Percentiles rank a stretch among this genome's conserved stretches.
These are phyloP conservation scores for Tuber brumale DNA, from an alignment of 495 filamentous ascomycete genomes.

Conservation along the genomic window DNA sequence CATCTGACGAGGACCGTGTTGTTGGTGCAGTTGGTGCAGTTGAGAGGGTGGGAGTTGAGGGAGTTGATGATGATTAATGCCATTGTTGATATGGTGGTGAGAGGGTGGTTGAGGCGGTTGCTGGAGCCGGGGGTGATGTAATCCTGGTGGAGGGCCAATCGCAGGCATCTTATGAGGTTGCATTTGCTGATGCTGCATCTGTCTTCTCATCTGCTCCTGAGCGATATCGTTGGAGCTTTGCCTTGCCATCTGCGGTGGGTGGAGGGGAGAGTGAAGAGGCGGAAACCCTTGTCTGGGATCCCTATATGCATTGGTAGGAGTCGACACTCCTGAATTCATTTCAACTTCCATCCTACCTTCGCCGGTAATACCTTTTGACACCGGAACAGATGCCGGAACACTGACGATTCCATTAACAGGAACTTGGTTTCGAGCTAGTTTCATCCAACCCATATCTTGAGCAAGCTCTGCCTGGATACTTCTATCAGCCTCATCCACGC, in stretches of 20 bases:
- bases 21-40: slow-evolving; percentile 9
- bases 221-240: slow-evolving; percentile 37
- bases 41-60: slow-evolving; percentile 23
- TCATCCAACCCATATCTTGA: slow-evolving; percentile 42
- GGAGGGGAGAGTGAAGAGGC: not conserved
- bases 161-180: slow-evolving; percentile 27
- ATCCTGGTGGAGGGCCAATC: slow-evolving; percentile 34
- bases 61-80: slow-evolving; percentile 31
- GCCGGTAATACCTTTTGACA: slow-evolving; percentile 18
- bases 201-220: slow-evolving; percentile 39
- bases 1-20: slow-evolving; percentile 11
- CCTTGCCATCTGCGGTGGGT: slow-evolving; percentile 29
- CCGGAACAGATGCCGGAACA: slow-evolving; percentile 13
- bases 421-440: slow-evolving; percentile 23
- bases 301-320: slow-evolving; percentile 23
- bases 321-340: slow-evolving; percentile 26
- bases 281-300: slow-evolving; percentile 31
- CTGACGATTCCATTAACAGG: slow-evolving; percentile 31
- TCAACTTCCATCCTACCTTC: slow-evolving; percentile 33
- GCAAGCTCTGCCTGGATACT: slow-evolving; percentile 34
- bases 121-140: slow-evolving; percentile 34
- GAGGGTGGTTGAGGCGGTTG: slow-evolving; percentile 34
- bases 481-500: slow-evolving; percentile 29
- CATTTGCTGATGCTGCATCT: slow-evolving; percentile 33
- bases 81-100: slow-evolving; percentile 17